Conservation (phyloP, 1,284 basidiomycete genomes). For the Mycena sp. region DNA sequence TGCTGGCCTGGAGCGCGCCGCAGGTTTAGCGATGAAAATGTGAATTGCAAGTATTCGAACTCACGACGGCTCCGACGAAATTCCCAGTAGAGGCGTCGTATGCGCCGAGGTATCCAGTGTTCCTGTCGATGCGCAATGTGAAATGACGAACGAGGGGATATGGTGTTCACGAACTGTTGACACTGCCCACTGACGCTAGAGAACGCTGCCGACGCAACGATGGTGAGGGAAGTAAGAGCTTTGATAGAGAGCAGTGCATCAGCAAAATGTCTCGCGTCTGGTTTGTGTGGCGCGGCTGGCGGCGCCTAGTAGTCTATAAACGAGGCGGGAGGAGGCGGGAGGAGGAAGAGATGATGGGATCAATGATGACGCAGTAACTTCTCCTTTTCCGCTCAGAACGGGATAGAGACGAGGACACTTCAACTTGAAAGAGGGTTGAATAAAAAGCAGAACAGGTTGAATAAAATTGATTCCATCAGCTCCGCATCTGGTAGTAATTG, state of each 20-base stretch:
- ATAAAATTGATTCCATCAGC: too few species aligned
- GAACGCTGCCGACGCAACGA: neutral
- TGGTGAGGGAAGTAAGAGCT: neutral
- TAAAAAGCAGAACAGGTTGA: too few species aligned
- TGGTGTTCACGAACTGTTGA: conserved; percentile 1
- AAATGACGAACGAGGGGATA: neutral
- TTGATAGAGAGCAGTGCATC: neutral
- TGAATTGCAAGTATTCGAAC: neutral
- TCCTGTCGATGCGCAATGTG: conserved; percentile 1
- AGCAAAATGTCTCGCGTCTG: too few species aligned
- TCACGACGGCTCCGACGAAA: conserved; percentile 14
- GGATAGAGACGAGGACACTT: too few species aligned
- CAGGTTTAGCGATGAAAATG: neutral
- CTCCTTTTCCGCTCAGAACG: too few species aligned
- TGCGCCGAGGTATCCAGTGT: conserved; percentile 16
- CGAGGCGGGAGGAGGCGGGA: too few species aligned
- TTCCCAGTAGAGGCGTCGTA: conserved; percentile 3
- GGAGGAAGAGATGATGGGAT: too few species aligned
- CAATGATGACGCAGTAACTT: too few species aligned
- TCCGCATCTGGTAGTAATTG: conserved; percentile 6
- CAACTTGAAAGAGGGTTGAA: too few species aligned
- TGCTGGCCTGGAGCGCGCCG: conserved; percentile 1
- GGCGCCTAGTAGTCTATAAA: too few species aligned
- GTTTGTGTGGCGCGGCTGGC: too few species aligned
- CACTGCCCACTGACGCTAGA: conserved; percentile 9